Evolutionary conservation across 129 eudicot species (phyloP).

Genomic region (Smallanthus sonchifolius): DNA sequence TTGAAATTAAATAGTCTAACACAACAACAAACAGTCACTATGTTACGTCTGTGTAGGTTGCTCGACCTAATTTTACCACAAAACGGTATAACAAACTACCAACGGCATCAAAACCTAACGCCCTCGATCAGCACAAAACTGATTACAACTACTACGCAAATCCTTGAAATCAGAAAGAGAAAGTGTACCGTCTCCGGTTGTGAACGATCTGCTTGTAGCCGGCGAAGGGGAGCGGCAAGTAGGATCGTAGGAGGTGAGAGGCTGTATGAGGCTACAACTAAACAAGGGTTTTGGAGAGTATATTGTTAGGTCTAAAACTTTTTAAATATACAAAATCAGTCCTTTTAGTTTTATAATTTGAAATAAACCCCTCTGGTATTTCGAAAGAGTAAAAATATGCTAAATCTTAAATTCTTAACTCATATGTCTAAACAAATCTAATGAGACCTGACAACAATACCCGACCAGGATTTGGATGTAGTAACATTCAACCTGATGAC

Average conservation of each 20-base stretch:
- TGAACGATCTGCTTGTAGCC: not conserved
- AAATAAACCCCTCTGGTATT: not conserved
- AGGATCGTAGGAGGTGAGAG: not conserved
- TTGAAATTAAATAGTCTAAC: not conserved
- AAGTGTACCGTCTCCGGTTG: slow-evolving; percentile 2
- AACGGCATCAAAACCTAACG: not conserved
- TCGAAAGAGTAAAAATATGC: not conserved
- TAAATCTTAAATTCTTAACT: not conserved
- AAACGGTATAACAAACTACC: not conserved
- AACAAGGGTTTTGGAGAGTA: slow-evolving; percentile 9
- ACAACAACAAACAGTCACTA: not conserved
- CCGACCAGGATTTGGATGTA: too few species aligned
- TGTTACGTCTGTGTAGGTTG: not conserved
- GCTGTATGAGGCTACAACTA: not conserved
- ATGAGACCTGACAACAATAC: too few species aligned
- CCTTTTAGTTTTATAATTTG: slow-evolving; percentile 5
- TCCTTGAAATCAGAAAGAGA: not conserved
- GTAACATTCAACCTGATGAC: too few species aligned
- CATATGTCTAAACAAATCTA: too few species aligned
- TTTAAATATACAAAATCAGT: not conserved
- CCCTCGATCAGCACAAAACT: not conserved
- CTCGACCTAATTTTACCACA: not conserved
- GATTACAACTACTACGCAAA: not conserved
- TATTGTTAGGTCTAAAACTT: not conserved
- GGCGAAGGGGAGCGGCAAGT: not conserved